These are phyloP conservation scores for Eutrema japonicum DNA, from an alignment of 345 rosid species.

Conservation along the genomic window DNA sequence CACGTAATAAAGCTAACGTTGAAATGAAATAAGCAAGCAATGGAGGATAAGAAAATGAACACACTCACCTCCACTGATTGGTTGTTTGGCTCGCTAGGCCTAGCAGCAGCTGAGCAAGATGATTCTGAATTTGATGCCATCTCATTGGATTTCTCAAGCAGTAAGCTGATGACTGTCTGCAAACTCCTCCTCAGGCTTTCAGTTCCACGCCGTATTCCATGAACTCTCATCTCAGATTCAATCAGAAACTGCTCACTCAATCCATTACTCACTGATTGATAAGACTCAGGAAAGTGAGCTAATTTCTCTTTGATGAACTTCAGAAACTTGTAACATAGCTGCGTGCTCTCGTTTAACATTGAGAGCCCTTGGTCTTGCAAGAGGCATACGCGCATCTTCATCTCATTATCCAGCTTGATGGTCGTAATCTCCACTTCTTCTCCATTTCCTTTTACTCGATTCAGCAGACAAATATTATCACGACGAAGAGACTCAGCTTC, in stretches of 20 bases:
- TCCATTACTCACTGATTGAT: slow-evolving; percentile 47
- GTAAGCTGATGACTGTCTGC: slow-evolving; percentile 62
- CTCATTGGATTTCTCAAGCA: slow-evolving; percentile 67
- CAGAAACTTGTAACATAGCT: slow-evolving; percentile 64
- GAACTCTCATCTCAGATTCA: slow-evolving; percentile 73
- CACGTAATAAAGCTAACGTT: slow-evolving; percentile 5
- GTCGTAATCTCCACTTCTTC: slow-evolving; percentile 45
- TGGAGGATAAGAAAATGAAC: background rate
- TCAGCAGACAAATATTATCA: slow-evolving; percentile 71
- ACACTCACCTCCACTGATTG: slow-evolving; percentile 61
- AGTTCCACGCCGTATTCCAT: slow-evolving; percentile 66
- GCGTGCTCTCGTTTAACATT: slow-evolving; percentile 61
- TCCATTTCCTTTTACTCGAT: slow-evolving; percentile 60
- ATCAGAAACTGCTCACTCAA: slow-evolving; percentile 71
- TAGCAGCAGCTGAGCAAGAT: slow-evolving; percentile 20
- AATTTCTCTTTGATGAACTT: slow-evolving; percentile 58
- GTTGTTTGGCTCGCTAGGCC: slow-evolving; percentile 43
- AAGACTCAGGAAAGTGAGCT: slow-evolving; percentile 50
- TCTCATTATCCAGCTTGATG: slow-evolving; percentile 74
- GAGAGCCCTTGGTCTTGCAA: slow-evolving; percentile 79
- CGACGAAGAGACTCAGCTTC: slow-evolving; percentile 76
- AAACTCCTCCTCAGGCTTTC: slow-evolving; percentile 77
- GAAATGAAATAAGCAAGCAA: background rate
- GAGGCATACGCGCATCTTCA: slow-evolving; percentile 57
- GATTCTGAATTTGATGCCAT: slow-evolving; percentile 47